These are phyloP conservation scores for Balamuthia mandrillaris DNA, from an alignment of 208 protist genomes.

Conservation along the genomic window DNA sequence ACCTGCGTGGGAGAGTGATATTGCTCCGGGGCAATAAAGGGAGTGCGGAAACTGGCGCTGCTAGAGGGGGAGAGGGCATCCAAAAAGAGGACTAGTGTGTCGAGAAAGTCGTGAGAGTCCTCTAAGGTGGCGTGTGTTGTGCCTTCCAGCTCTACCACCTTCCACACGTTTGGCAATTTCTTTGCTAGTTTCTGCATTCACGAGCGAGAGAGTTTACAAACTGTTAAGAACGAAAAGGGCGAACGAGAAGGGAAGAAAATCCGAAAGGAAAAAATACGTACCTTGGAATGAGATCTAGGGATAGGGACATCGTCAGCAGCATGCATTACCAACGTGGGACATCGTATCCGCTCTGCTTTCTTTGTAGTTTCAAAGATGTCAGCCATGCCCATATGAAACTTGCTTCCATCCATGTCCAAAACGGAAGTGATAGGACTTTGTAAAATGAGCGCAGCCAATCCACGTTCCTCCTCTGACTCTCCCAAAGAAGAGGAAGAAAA, in stretches of 20 bases:
- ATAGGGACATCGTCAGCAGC: neutral
- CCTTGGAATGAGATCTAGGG: neutral
- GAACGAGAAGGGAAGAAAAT: neutral
- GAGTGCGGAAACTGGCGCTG: neutral
- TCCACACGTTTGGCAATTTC: neutral
- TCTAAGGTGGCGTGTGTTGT: neutral
- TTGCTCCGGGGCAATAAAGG: neutral
- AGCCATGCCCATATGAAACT: neutral
- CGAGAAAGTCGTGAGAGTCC: neutral
- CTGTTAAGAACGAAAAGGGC: neutral
- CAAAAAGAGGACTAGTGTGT: neutral
- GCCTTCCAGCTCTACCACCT: neutral
- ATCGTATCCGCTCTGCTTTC: neutral
- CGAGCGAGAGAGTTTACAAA: no score
- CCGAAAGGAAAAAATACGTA: neutral
- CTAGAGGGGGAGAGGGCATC: neutral
- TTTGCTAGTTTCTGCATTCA: neutral
- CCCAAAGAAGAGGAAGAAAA: no score
- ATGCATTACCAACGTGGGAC: neutral
- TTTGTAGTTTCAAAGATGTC: neutral
- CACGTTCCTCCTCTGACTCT: no score
- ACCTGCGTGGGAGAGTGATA: neutral
- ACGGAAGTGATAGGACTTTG: neutral
- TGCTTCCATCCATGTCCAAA: neutral
- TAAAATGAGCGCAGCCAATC: neutral